Percentiles rank a stretch among this genome's conserved stretches.
phyloP scores from a whole-genome alignment of 768 basidiomycete genomes.

The Lactifluus hygrophoroides region DNA sequence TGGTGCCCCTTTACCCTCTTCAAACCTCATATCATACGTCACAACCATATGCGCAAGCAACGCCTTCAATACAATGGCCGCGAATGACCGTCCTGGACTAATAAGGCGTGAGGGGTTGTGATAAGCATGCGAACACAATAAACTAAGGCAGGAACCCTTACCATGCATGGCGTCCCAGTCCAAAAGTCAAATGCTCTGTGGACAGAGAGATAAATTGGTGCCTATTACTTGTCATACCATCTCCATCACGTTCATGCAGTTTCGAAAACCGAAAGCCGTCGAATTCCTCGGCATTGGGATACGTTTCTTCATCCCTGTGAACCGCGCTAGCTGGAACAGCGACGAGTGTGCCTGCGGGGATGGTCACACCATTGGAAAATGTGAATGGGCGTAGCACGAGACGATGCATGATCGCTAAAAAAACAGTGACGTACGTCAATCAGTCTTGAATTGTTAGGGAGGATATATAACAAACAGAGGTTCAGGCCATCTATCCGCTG shows the following conservation, averaged over 20 bases:
- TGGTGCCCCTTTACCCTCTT: conserved; percentile 16
- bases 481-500: conserved; percentile 24
- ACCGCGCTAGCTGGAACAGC: conserved; percentile 25
- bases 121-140: too few relatives aligned
- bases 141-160: conserved; percentile 1
- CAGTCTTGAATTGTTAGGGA: neutral
- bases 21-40: conserved; percentile 28
- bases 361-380: conserved; percentile 35
- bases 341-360: conserved; percentile 34
- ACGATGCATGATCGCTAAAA: conserved; percentile 26
- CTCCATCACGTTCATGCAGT: neutral
- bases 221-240: neutral
- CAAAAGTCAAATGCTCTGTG: conserved; percentile 12
- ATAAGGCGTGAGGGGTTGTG: neutral
- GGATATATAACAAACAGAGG: conserved; percentile 14
- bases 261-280: conserved; percentile 35
- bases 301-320: conserved; percentile 28
- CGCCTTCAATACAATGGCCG: conserved; percentile 28
- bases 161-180: conserved; percentile 24
- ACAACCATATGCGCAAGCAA: conserved; percentile 28
- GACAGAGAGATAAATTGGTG: conserved; percentile 14
- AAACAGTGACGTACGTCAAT: neutral
- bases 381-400: conserved; percentile 32
- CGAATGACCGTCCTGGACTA: conserved; percentile 33
- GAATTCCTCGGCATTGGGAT: conserved; percentile 31